These are phyloP conservation scores for Emmonsia crescens DNA, from an alignment of 2,329 filamentous ascomycete species.

Conservation along the genomic window DNA sequence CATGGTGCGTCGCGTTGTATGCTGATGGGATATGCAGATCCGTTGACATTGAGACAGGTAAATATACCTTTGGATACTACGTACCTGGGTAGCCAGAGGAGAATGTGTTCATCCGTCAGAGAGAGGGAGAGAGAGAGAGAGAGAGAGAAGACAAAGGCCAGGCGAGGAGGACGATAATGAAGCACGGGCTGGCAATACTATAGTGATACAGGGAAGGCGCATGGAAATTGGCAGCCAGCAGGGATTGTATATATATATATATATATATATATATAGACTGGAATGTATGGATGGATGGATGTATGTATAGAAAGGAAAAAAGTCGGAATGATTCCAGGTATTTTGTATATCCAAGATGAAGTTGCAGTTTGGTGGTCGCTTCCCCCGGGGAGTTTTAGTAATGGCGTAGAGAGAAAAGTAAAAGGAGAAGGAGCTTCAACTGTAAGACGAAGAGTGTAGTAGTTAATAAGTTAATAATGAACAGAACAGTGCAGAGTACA, in stretches of 20 bases:
- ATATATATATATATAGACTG: not conserved
- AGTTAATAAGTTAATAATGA: no score
- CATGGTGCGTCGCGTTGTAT: slow-evolving; percentile 16
- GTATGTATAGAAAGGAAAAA: not conserved
- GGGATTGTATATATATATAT: not conserved
- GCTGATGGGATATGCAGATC: not conserved
- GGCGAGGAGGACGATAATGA: no score
- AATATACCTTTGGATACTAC: not conserved
- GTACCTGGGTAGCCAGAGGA: not conserved
- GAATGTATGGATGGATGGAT: not conserved
- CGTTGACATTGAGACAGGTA: not conserved
- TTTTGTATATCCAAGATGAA: not conserved
- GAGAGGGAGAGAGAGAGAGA: no score
- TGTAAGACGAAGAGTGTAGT: not conserved
- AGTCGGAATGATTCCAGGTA: not conserved
- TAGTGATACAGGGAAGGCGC: not conserved
- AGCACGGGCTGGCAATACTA: not conserved
- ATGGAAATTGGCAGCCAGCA: not conserved
- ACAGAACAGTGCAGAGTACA: not conserved
- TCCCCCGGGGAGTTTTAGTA: not conserved
- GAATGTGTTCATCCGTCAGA: not conserved
- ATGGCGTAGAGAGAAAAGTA: not conserved
- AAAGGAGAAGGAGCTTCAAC: not conserved
- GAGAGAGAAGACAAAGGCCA: not conserved
- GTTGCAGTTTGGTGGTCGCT: not conserved